phyloP scores from a whole-genome alignment of 148 eudicot species.

The Vaccinium vitisidaea region DNA sequence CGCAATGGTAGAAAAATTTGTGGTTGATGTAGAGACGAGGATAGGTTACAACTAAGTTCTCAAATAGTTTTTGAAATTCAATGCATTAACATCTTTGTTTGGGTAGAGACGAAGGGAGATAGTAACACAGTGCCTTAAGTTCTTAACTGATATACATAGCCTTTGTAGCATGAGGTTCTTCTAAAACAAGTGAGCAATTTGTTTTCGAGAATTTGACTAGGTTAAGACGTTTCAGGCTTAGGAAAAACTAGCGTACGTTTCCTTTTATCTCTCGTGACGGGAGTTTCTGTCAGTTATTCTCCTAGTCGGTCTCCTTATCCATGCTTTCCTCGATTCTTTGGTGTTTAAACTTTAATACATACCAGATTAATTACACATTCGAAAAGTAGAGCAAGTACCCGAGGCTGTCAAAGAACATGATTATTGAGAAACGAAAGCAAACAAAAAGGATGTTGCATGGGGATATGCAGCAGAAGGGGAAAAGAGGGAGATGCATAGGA shows the following conservation, averaged over 20 bases:
- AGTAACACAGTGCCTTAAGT: background rate
- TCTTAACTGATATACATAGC: background rate
- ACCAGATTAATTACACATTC: background rate
- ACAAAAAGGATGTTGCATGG: constrained; percentile 23
- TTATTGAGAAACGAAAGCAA: background rate
- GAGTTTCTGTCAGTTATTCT: background rate
- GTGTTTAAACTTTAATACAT: constrained; percentile 1
- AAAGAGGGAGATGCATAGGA: constrained; percentile 21
- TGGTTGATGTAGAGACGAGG: background rate
- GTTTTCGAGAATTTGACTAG: background rate
- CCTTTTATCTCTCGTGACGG: background rate
- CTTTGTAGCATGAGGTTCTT: background rate
- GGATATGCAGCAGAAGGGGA: constrained; percentile 33
- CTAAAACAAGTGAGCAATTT: background rate
- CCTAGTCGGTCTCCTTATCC: background rate
- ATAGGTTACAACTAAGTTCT: background rate
- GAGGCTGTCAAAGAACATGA: background rate
- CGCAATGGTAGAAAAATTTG: background rate
- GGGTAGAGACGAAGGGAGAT: background rate
- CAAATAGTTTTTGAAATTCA: background rate
- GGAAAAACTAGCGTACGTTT: background rate
- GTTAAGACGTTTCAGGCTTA: background rate
- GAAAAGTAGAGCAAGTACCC: background rate
- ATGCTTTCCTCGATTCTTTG: constrained; percentile 1
- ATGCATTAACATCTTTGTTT: background rate